Base-by-base conservation (phyloP, 1,284 basidiomycete genomes). In the Boletellus deceptivus region DNA sequence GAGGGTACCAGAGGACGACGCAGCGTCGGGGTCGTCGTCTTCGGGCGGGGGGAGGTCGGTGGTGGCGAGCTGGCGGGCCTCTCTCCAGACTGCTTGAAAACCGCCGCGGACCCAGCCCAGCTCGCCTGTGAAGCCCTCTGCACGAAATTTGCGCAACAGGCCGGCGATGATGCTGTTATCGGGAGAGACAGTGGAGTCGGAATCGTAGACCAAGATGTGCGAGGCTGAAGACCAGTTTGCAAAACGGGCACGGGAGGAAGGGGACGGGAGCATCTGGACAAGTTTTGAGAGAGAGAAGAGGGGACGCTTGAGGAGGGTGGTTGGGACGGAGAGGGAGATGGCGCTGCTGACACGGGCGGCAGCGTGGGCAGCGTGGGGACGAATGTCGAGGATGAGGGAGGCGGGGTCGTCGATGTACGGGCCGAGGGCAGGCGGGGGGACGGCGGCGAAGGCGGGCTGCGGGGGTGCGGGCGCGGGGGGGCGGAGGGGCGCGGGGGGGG, bases 271-370 rank as follows among this genome's bases (percentile, higher is more conserved):
- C 85, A 93, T 93, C 24, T 82, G 81, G 2, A 79, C 71, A 11
- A 96, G 77, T 40, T 84, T 85, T 31, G 82, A 74, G 9, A 94
- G 77, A 24, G 86, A 85, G 71, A 92, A 95, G 6, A 84, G 77
- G 0, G 91, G 91, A 1, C 93, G 84, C 55, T 93, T 93, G 63
- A 99, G 86, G 24, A 98, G 83, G 0, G 95, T 98, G 4, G 93
- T 94, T 0, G 95, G 95, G 5, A 97, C 90, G 42, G 91, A 92
- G 51, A 98, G 80, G 38, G 92, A 93, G 55, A 97, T 76, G n/a
- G 94, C 87, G 38, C 73, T 62, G 27, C 78, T 78, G 27, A 95
- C 59, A 46, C 92, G 86, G 11, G 84, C 84, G 14, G 76, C 65
- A 1, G 79, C 70, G 64, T 83, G 88, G 6, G 86, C 80, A 11